A percentile compares a stretch with the other conserved stretches of the same genome.
Evolutionary conservation across 2,329 filamentous ascomycete genomes (phyloP).

Genomic region (Rhynchosporium agropyri): DNA sequence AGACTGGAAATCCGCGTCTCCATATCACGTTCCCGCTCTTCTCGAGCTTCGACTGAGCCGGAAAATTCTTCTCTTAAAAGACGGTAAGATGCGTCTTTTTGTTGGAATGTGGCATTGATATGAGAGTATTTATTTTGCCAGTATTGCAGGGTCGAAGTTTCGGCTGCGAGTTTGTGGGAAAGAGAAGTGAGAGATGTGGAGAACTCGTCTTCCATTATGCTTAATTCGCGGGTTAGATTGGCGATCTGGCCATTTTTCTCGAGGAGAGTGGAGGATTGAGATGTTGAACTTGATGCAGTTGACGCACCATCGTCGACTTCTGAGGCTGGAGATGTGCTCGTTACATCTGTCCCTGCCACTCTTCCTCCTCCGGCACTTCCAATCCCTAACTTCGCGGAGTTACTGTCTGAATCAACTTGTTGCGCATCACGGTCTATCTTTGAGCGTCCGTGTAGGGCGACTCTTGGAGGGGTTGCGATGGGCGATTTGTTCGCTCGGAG

Average conservation of each 20-base stretch:
- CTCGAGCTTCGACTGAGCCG: slow-evolving; percentile 50
- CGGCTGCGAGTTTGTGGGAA: slow-evolving; percentile 46
- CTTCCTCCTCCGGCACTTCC: background rate
- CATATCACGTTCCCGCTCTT: slow-evolving; percentile 42
- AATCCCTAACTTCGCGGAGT: slow-evolving; percentile 26
- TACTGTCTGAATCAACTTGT: slow-evolving; percentile 22
- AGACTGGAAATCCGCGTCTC: slow-evolving; percentile 37
- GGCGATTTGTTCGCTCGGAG: slow-evolving; percentile 15
- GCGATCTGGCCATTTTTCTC: slow-evolving; percentile 57
- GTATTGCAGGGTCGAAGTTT: slow-evolving; percentile 58
- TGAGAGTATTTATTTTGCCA: slow-evolving; percentile 60
- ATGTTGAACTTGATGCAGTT: slow-evolving; percentile 11
- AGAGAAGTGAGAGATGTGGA: slow-evolving; percentile 55
- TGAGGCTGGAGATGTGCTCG: slow-evolving; percentile 16
- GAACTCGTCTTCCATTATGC: slow-evolving; percentile 57
- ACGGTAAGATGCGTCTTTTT: slow-evolving; percentile 56
- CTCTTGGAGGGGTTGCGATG: slow-evolving; percentile 18
- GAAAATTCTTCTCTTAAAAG: slow-evolving; percentile 54
- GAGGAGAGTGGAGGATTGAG: background rate
- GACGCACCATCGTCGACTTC: slow-evolving; percentile 23
- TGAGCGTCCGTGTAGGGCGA: slow-evolving; percentile 14
- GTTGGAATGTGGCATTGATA: slow-evolving; percentile 55
- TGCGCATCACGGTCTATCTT: slow-evolving; percentile 2
- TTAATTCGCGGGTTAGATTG: slow-evolving; percentile 55
- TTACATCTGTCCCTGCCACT: slow-evolving; percentile 1